These are phyloP conservation scores for Cutaneotrichosporon cavernicola DNA, from an alignment of 1,284 basidiomycete species.

Conservation along the genomic window DNA sequence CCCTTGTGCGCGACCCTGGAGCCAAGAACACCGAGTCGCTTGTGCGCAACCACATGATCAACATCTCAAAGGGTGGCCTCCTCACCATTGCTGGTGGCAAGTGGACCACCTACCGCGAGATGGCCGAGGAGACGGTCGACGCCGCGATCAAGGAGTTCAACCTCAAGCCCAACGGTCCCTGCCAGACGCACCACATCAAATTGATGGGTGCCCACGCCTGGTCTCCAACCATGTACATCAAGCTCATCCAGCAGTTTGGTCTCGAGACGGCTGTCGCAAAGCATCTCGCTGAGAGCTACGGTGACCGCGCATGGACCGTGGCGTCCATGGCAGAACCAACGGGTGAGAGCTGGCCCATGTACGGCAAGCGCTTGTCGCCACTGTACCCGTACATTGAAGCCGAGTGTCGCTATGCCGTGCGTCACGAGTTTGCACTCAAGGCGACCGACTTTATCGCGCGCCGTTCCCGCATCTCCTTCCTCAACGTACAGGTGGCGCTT, in stretches of 20 bases:
- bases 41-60: conserved; percentile 92
- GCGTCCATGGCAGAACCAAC: conserved; percentile 77
- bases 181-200: conserved; percentile 76
- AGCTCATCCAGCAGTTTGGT: conserved; percentile 87
- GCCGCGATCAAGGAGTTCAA: conserved; percentile 77
- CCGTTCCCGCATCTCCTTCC: conserved; percentile 85
- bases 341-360: conserved; percentile 69
- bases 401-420: conserved; percentile 86
- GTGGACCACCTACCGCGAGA: conserved; percentile 96
- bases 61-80: conserved; percentile 75
- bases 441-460: conserved; percentile 90
- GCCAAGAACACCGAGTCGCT: conserved; percentile 80
- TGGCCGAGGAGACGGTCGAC: conserved; percentile 96
- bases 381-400: conserved; percentile 90
- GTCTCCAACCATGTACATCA: conserved; percentile 96
- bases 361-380: conserved; percentile 72
- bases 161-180: conserved; percentile 61
- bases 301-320: conserved; percentile 94
- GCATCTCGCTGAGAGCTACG: conserved; percentile 84
- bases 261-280: conserved; percentile 88
- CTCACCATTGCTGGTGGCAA: conserved; percentile 96
- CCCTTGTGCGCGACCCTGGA: conserved; percentile 80
- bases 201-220: conserved; percentile 93
- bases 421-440: conserved; percentile 86
- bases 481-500: conserved; percentile 84